A percentile compares a stretch with the other conserved stretches of the same genome.
phyloP scores from a whole-genome alignment of 257 asterid species.

The Coffea eugenioides region DNA sequence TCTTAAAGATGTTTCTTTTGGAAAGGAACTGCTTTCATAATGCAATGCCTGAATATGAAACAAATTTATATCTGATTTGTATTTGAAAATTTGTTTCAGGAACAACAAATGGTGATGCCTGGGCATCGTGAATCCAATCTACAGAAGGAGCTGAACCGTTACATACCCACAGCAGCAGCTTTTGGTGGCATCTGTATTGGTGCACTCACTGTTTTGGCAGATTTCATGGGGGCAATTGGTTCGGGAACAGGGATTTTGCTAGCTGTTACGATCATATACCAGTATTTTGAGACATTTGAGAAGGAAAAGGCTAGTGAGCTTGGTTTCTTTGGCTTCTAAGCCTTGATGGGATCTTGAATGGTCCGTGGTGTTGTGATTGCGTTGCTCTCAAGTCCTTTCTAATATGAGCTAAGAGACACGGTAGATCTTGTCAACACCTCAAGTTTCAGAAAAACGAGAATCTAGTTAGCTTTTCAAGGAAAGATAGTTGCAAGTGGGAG shows the following conservation, averaged over 20 bases:
- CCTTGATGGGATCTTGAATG: background rate
- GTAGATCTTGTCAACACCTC: background rate
- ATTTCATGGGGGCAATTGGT: constrained; percentile 93
- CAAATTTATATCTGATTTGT: background rate
- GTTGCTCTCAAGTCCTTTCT: background rate
- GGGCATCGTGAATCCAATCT: constrained; percentile 86
- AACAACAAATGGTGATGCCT: constrained; percentile 98
- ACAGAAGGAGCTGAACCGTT: constrained; percentile 85
- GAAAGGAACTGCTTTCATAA: background rate
- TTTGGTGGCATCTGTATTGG: constrained; percentile 95
- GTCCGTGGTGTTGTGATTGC: background rate
- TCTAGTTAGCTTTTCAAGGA: background rate
- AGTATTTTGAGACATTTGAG: constrained; percentile 88
- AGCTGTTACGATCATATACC: constrained; percentile 85
- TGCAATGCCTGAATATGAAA: background rate
- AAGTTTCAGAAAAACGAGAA: background rate
- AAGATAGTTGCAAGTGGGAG: constrained; percentile 1
- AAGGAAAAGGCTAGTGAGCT: constrained; percentile 90
- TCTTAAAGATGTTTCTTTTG: background rate
- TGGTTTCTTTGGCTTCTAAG: constrained; percentile 83
- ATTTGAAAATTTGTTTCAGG: constrained; percentile 34
- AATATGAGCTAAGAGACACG: background rate
- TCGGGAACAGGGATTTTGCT: constrained; percentile 86
- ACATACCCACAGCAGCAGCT: constrained; percentile 92
- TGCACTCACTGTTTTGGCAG: constrained; percentile 81